Evolutionary conservation across 2,329 filamentous ascomycete species (phyloP), one percentile per base, ranked within the genome.

Genomic region (Cladosporium sp.): DNA sequence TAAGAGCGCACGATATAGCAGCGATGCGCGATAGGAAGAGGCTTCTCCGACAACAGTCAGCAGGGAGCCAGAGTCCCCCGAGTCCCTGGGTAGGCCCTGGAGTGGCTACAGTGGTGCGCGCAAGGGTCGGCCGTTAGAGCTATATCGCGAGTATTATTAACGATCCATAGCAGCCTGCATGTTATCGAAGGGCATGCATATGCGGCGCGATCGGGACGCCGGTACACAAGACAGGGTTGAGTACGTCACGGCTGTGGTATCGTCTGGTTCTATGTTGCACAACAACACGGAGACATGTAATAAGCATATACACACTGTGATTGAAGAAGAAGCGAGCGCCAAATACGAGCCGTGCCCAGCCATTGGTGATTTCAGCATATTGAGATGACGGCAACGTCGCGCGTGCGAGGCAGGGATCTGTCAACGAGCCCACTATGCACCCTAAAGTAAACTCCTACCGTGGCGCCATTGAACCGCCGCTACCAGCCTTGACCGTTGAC

Each of bases 1-100:
- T 73, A 64, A 47, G 61, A 64, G 51, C 49, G 14, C 21, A 47
- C 32, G 51, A 64, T 64, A 64, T 64, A 64, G 61, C 34, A 47
- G 24, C 51, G 49, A 47, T 64, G 41, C n/a, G 41, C 41, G 41
- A 47, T 47, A 47, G 41, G 61, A 64, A 64, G 61, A 64, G 36
- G 24, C 61, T 58, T 64, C 28, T 64, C 61, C 51, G 26, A 28
- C 15, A 26, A 47, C 41, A 47, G 41, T 47, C 41, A 47, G 41
- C 41, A 47, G n/a, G n/a, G 41, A 55, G 60, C 51, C 41, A 47
- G 61, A 47, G 59, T 21, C 11, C 51, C 41, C 34, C 55, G 51
- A 52, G 26, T 55, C 51, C 34, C 47, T 32, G 49, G 51, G 61
- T 47, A 38, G 34, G 44, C 51, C 61, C 57, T 38, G 38, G 57